A percentile compares a stretch with the other conserved stretches of the same genome.
These are phyloP conservation scores for Leccinum imitatum DNA, from an alignment of 768 basidiomycete genomes.

Conservation along the genomic window DNA sequence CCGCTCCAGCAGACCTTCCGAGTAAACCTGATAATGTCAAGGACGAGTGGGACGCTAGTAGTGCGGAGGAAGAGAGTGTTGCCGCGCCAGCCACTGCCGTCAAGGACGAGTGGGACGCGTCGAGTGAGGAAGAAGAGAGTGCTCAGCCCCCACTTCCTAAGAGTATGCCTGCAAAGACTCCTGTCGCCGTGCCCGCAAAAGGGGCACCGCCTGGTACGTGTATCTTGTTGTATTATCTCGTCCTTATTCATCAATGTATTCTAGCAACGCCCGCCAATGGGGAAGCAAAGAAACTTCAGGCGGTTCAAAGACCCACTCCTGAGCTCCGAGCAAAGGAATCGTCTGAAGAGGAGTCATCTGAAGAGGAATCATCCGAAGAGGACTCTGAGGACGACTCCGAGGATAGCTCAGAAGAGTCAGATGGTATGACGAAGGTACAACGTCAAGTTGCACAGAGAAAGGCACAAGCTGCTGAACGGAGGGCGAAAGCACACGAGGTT, in stretches of 20 bases:
- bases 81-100: slow-evolving; percentile 34
- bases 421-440: slow-evolving; percentile 67
- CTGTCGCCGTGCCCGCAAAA: slow-evolving; percentile 1
- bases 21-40: slow-evolving; percentile 35
- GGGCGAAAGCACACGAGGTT: slow-evolving; percentile 75
- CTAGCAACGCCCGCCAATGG: slow-evolving; percentile 12
- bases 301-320: slow-evolving; percentile 28
- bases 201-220: slow-evolving; percentile 13
- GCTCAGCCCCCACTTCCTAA: slow-evolving; percentile 17
- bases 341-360: slow-evolving; percentile 36
- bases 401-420: slow-evolving; percentile 39
- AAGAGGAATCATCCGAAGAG: slow-evolving; percentile 46
- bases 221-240: background rate
- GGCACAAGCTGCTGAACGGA: slow-evolving; percentile 80
- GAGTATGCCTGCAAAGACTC: slow-evolving; percentile 16
- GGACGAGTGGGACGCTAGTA: slow-evolving; percentile 56
- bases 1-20: slow-evolving; percentile 30
- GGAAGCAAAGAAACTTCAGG: slow-evolving; percentile 12
- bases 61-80: slow-evolving; percentile 39
- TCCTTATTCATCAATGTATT: background rate
- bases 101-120: slow-evolving; percentile 70
- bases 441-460: slow-evolving; percentile 69
- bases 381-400: slow-evolving; percentile 53
- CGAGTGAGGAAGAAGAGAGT: slow-evolving; percentile 53
- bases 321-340: slow-evolving; percentile 31